These are phyloP conservation scores for Boletus insuetus DNA, from an alignment of 768 basidiomycete genomes.

Conservation along the genomic window DNA sequence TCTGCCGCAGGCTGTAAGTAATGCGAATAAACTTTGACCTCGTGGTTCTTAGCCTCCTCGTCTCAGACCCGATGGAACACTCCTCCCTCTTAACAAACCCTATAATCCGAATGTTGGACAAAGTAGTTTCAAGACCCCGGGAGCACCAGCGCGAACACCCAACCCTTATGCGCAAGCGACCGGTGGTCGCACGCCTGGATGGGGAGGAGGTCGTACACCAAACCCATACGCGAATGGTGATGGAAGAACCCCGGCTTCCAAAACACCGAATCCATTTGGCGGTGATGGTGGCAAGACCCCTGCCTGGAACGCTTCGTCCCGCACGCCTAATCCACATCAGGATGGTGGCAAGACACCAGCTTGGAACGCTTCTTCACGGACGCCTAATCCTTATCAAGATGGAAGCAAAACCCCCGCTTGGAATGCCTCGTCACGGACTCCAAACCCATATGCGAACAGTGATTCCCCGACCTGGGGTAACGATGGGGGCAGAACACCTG, in stretches of 20 bases:
- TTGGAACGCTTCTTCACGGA: slow-evolving; percentile 48
- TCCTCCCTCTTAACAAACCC: slow-evolving; percentile 48
- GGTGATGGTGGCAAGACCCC: slow-evolving; percentile 62
- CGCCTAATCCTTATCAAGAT: slow-evolving; percentile 52
- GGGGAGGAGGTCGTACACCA: slow-evolving; percentile 54
- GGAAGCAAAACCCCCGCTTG: slow-evolving; percentile 14
- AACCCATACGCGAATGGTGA: slow-evolving; percentile 61
- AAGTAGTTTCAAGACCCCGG: slow-evolving; percentile 33
- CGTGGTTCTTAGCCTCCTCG: slow-evolving; percentile 4
- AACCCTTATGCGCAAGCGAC: slow-evolving; percentile 45
- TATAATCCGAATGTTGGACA: slow-evolving; percentile 20
- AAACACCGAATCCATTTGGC: slow-evolving; percentile 70
- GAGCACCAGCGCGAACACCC: slow-evolving; percentile 42
- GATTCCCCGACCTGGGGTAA: slow-evolving; percentile 27
- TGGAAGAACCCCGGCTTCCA: slow-evolving; percentile 58
- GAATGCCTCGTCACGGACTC: slow-evolving; percentile 41
- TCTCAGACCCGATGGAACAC: slow-evolving; percentile 54
- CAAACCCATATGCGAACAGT: slow-evolving; percentile 44
- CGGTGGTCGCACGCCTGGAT: slow-evolving; percentile 36
- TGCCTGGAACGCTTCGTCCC: slow-evolving; percentile 51
- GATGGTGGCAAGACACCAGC: slow-evolving; percentile 47
- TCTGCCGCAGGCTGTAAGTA: slow-evolving; percentile 70
- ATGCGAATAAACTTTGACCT: not conserved
- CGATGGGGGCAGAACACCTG: slow-evolving; percentile 50
- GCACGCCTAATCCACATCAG: slow-evolving; percentile 57